These are phyloP conservation scores for Porphyridium purpureum DNA, from an alignment of 23 red algal species.

Conservation along the genomic window DNA sequence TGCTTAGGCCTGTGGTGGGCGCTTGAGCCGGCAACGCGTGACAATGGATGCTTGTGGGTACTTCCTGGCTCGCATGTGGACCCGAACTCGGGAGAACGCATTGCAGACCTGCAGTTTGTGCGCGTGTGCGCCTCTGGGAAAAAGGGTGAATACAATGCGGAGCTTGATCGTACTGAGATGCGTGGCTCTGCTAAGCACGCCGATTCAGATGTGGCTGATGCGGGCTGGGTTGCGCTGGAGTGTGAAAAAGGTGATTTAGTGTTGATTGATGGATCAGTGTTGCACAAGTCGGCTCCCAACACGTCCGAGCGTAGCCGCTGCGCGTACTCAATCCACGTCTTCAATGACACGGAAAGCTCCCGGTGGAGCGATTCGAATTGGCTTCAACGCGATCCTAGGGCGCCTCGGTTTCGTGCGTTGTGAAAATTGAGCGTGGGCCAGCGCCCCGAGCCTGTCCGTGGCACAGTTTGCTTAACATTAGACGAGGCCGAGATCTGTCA, in stretches of 20 bases:
- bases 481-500: no score
- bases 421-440: no score
- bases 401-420: no score
- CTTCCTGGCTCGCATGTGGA: conserved; percentile 40
- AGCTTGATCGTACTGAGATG: conserved; percentile 7
- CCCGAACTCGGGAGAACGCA: neutral
- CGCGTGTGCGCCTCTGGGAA: neutral
- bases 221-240: conserved; percentile 19
- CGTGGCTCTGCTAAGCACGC: neutral
- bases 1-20: conserved; percentile 75
- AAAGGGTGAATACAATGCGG: neutral
- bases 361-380: no score
- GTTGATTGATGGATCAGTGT: conserved; percentile 26
- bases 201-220: neutral
- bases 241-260: conserved; percentile 24
- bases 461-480: no score
- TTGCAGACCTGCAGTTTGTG: neutral
- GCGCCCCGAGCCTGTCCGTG: no score
- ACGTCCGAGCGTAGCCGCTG: conserved; percentile 31
- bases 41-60: conserved; percentile 78
- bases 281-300: conserved; percentile 38
- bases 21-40: conserved; percentile 21
- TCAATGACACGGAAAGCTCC: no score
- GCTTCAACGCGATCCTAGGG: no score
- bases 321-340: no score